A percentile compares a stretch with the other conserved stretches of the same genome.
These are phyloP conservation scores for Rhodocollybia butyracea DNA, from an alignment of 768 basidiomycete genomes.

Conservation along the genomic window DNA sequence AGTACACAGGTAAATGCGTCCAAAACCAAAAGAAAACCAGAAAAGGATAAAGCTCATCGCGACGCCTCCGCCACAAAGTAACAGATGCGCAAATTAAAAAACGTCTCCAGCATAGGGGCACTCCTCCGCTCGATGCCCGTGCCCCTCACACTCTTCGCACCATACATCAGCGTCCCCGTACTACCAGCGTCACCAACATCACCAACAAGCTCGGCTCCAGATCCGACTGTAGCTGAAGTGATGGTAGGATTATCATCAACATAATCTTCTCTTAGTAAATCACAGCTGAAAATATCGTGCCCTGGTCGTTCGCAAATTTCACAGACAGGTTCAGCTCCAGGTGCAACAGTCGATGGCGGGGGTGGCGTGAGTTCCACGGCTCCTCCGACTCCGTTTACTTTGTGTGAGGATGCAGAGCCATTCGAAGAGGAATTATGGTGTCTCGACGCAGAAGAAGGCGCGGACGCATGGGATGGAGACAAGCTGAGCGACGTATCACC, in stretches of 20 bases:
- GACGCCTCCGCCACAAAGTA: too few relatives aligned
- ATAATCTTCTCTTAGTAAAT: slow-evolving; percentile 61
- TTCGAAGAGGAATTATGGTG: slow-evolving; percentile 16
- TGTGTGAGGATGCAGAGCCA: slow-evolving; percentile 8
- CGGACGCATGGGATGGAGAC: slow-evolving; percentile 1
- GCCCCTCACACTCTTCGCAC: slow-evolving; percentile 84
- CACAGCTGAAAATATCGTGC: slow-evolving; percentile 85
- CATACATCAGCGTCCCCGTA: slow-evolving; percentile 37
- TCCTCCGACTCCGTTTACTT: slow-evolving; percentile 18
- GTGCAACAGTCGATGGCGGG: slow-evolving; percentile 11
- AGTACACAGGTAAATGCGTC: too few relatives aligned
- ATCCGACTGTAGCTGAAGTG: neutral
- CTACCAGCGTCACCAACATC: too few relatives aligned
- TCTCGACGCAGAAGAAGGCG: slow-evolving; percentile 12
- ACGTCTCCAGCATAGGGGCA: slow-evolving; percentile 88
- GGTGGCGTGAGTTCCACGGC: too few relatives aligned
- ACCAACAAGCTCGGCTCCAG: neutral
- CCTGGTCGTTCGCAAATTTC: slow-evolving; percentile 85
- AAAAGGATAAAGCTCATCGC: too few relatives aligned
- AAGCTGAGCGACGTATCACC: slow-evolving; percentile 8
- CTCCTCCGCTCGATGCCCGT: slow-evolving; percentile 70
- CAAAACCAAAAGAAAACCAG: too few relatives aligned
- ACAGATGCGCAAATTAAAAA: too few relatives aligned
- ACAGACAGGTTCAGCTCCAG: slow-evolving; percentile 50
- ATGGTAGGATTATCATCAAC: neutral